Base-by-base conservation (phyloP, 495 filamentous ascomycete genomes). In the Aspergillus carlsbadensis region DNA sequence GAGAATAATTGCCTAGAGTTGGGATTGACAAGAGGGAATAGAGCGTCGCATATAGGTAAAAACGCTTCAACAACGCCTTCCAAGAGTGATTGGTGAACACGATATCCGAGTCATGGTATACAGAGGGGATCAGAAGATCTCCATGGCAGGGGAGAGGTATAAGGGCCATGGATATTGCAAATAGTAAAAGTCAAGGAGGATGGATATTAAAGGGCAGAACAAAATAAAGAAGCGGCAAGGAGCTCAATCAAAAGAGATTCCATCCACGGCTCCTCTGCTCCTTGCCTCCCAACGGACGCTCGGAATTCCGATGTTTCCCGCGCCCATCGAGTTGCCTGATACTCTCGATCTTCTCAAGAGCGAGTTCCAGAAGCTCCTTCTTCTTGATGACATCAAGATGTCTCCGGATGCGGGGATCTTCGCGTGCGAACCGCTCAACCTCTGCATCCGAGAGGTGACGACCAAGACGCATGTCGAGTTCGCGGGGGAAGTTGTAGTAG, bases 401-500 rank as follows among this genome's bases (percentile, higher is more conserved):
- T 50, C 85, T 81, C 42, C 87, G 79, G 54, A 98, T 86, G 65
- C 90, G 92, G 15, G 90, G 87, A 64, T 99, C 94, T 71, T 98
- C 95, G 36, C 87, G 83, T 13, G 94, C 94, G 62, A 99, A 98
- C 14, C 84, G 80, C 64, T 99, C 93, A 11, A 97, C 79, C 56
- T 96, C 87, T 0, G 81, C 82, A 34, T 86, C 80, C 4, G 85
- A 87, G 50, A 98, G 81, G 58, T 88, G 83, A 34, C 92, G 80
- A 34, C 92, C 90, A n/a, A 99, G 85, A 37, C 91, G 81, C 61
- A 84, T 65, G 68, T 99, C 94, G 17, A 99, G 81, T 67, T 96
- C 91, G 18, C 95, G 82, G 0, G 94, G 94, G 76, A 99, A 99
- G 66, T 93, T 87, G 68, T 95, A 92, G 75, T 96, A 96, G 64